These are phyloP conservation scores for Escallonia herrerae DNA, from an alignment of 129 eudicot genomes.

Conservation along the genomic window DNA sequence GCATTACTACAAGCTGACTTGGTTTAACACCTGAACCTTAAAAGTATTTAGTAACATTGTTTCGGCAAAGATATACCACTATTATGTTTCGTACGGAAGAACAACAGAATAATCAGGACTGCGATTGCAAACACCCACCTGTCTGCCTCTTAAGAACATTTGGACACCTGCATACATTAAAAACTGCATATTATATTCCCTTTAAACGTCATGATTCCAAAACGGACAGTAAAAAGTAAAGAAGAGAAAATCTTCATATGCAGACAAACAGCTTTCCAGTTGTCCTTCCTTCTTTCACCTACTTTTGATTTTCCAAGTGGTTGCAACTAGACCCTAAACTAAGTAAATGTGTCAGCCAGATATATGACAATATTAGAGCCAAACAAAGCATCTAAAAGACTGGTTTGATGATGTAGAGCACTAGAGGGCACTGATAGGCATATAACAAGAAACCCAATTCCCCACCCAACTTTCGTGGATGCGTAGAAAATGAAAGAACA, in stretches of 20 bases:
- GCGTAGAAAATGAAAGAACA: neutral
- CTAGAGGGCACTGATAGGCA: slow-evolving; percentile 11
- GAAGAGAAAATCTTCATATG: neutral
- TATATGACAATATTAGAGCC: slow-evolving; percentile 15
- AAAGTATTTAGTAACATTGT: neutral
- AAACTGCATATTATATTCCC: neutral
- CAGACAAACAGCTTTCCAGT: slow-evolving; percentile 3
- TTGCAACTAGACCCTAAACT: slow-evolving; percentile 16
- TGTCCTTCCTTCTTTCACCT: neutral
- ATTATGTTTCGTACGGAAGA: neutral
- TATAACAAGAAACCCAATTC: slow-evolving; percentile 5
- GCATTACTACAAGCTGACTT: neutral
- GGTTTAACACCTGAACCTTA: neutral
- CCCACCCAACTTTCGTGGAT: slow-evolving; percentile 9
- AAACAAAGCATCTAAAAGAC: neutral
- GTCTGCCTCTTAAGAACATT: neutral
- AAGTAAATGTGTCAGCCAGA: slow-evolving; percentile 21
- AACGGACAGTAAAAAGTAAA: neutral
- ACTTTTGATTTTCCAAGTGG: slow-evolving; percentile 9
- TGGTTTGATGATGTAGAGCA: slow-evolving; percentile 16
- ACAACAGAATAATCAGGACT: neutral
- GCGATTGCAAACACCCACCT: neutral
- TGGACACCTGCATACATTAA: neutral
- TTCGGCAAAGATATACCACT: neutral
- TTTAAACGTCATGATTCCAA: slow-evolving; percentile 1